Conservation (phyloP, 2,329 filamentous ascomycete species). For the Nothophaeocryptopus gaeumannii region DNA sequence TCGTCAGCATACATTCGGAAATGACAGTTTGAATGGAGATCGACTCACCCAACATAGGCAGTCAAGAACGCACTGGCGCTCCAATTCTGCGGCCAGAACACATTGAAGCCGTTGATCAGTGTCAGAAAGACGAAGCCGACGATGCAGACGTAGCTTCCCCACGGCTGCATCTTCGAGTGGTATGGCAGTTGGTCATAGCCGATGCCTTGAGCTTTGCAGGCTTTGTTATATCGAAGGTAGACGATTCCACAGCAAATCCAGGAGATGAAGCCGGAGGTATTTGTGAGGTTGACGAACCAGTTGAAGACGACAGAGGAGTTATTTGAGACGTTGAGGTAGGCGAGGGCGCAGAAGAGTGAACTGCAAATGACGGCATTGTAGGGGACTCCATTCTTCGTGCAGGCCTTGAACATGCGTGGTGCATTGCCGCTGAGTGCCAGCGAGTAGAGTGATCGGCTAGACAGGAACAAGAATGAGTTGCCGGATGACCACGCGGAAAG, state of each 20-base stretch:
- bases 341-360: slow-evolving; percentile 45
- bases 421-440: slow-evolving; percentile 64
- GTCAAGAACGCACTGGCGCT: slow-evolving; percentile 62
- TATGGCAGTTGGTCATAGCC: slow-evolving; percentile 51
- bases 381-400: slow-evolving; percentile 59
- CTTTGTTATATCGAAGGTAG: slow-evolving; percentile 59
- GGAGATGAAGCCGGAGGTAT: slow-evolving; percentile 53
- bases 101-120: slow-evolving; percentile 71
- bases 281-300: slow-evolving; percentile 71
- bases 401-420: slow-evolving; percentile 52
- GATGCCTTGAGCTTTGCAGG: slow-evolving; percentile 54
- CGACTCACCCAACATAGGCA: slow-evolving; percentile 50
- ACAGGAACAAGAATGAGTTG: slow-evolving; percentile 55
- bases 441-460: slow-evolving; percentile 52
- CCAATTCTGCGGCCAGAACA: slow-evolving; percentile 68
- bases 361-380: slow-evolving; percentile 47
- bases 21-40: not conserved
- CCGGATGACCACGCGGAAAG: slow-evolving; percentile 61
- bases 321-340: slow-evolving; percentile 49
- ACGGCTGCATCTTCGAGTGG: slow-evolving; percentile 57
- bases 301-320: slow-evolving; percentile 53
- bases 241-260: slow-evolving; percentile 57
- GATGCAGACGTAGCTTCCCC: slow-evolving; percentile 61
- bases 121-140: slow-evolving; percentile 60
- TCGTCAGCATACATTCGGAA: slow-evolving; percentile 4